Evolutionary conservation across 805 yeast species (phyloP), one percentile per base, ranked within the genome.

Genomic region (Saturnispora zaruensis): DNA sequence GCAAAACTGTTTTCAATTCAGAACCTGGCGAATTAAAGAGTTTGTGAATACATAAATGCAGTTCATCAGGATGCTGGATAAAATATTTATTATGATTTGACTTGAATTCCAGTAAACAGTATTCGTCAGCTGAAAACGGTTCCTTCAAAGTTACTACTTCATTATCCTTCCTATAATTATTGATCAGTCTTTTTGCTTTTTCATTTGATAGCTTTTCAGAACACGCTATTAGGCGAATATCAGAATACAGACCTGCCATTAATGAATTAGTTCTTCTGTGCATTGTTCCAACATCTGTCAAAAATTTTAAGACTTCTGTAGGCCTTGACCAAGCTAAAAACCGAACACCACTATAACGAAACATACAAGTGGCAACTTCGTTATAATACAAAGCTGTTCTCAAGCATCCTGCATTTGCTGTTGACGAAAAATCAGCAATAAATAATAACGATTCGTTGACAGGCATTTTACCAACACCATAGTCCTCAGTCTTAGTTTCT

Each of bases 241-340:
- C 81, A 1, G 87, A 73, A 55, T 78, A 81, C 3, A 85, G 63
- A 48, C 84, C 87, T 8, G 83, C 68, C 46, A 84, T 78, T 16
- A 84, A 66, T 0, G 93, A 71, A 41, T 83, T 73, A 52, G 88
- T 76, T 46, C 81, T 73, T 53, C 96, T 72, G 48, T 71, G 69
- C 11, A 58, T 56, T 32, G 75, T 71, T 1, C 77, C 77, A 0
- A 79, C 71, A 0, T 73, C 73, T 0, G 91, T 79, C 43, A 84
- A 60, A 33, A 87, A 70, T 62, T 86, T 84, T 51, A 68, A 65
- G 4, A 85, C 84, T 4, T 86, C 79, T 0, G 69, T 46, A 6
- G 81, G 78, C 3, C 81, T 79, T 20, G 82, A 70, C 80, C 90
- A 78, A 14, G 84, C 65, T 23, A 90, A 66, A 81, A 87, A 78